A percentile compares a stretch with the other conserved stretches of the same genome.
These are phyloP conservation scores for Nepenthes gracilis DNA, from an alignment of 148 eudicot genomes.

Conservation along the genomic window DNA sequence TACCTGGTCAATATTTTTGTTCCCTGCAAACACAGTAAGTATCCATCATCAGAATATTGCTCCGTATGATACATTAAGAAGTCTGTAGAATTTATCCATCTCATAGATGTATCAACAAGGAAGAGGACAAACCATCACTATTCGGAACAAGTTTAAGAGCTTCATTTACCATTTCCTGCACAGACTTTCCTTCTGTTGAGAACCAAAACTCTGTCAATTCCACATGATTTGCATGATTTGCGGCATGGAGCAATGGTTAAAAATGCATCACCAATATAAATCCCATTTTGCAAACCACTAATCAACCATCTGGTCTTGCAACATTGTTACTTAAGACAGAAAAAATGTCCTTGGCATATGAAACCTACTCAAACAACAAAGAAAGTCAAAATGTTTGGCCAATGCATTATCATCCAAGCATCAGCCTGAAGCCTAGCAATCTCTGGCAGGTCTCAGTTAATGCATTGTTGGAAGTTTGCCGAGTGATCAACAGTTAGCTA, in stretches of 20 bases:
- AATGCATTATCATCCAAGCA: no score
- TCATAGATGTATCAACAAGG: neutral
- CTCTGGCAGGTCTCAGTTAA: no score
- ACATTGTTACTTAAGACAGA: neutral
- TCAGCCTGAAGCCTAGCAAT: no score
- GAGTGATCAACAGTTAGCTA: neutral
- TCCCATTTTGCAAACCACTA: neutral
- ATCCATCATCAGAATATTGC: conserved; percentile 15
- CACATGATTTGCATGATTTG: neutral
- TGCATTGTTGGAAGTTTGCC: no score
- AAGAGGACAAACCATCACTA: conserved; percentile 46
- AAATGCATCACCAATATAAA: no score
- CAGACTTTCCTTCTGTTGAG: conserved; percentile 84
- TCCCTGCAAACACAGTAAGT: conserved; percentile 43
- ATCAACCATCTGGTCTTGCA: neutral
- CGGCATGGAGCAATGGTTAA: no score
- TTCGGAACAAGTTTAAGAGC: conserved; percentile 83
- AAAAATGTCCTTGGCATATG: neutral
- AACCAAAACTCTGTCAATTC: conserved; percentile 5
- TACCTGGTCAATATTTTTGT: conserved; percentile 94
- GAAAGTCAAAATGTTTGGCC: no score
- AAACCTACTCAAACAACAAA: no score
- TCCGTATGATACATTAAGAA: neutral
- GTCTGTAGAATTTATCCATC: neutral
- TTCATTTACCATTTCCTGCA: conserved; percentile 89